Evolutionary conservation across 2,329 filamentous ascomycete genomes (phyloP).

Genomic region (Phaeosphaeria sp.): DNA sequence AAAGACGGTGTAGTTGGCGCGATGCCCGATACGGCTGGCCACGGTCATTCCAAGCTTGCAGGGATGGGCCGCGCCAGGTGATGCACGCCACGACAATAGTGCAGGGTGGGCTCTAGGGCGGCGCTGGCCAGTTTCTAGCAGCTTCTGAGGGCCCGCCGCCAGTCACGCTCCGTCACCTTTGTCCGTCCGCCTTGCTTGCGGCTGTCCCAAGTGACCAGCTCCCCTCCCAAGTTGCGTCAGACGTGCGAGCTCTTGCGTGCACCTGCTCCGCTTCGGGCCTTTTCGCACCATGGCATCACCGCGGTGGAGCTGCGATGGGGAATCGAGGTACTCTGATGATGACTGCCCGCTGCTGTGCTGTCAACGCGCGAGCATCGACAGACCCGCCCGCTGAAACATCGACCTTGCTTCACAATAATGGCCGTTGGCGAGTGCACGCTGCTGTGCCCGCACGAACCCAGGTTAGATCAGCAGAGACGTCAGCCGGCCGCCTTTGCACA

Average conservation of each 20-base stretch:
- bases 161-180: slow-evolving; percentile 3
- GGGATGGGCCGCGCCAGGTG: slow-evolving; percentile 7
- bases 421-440: slow-evolving; percentile 3
- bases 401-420: slow-evolving; percentile 27
- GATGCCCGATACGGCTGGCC: neutral
- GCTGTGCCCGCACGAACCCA: neutral
- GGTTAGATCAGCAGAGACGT: slow-evolving; percentile 10
- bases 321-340: neutral
- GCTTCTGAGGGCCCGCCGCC: neutral
- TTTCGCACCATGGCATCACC: neutral
- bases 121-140: slow-evolving; percentile 24
- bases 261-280: neutral
- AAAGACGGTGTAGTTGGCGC: slow-evolving; percentile 21
- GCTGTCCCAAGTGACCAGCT: neutral
- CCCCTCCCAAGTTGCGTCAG: slow-evolving; percentile 12
- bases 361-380: neutral
- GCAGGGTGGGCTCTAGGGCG: slow-evolving; percentile 13
- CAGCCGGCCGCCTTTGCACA: slow-evolving; percentile 3
- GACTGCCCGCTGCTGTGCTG: neutral
- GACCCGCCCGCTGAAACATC: slow-evolving; percentile 29
- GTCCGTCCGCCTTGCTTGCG: slow-evolving; percentile 4
- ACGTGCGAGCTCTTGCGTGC: neutral
- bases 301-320: neutral
- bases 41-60: neutral
- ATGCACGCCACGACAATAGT: slow-evolving; percentile 13